Conservation (phyloP, 169 alveolate species). For the Plasmodium cynomolgi region DNA sequence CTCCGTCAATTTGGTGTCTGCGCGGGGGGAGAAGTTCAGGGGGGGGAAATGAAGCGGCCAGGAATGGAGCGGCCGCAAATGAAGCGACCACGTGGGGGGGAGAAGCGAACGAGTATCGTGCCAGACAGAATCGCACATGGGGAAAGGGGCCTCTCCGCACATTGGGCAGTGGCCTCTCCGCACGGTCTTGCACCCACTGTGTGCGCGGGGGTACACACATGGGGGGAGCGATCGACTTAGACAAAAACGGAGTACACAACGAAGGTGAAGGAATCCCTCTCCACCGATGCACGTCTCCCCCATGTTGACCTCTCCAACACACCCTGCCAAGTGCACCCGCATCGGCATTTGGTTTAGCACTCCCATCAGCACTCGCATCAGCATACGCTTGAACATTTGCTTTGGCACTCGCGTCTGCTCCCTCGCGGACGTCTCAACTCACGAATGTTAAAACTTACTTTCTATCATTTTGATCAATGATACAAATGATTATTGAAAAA, state of each 20-base stretch:
- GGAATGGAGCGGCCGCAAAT: no score
- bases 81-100: background rate
- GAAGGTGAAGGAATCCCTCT: background rate
- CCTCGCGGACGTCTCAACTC: background rate
- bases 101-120: background rate
- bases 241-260: background rate
- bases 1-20: conserved; percentile 75
- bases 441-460: background rate
- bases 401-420: background rate
- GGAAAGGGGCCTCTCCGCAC: background rate
- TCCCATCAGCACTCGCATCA: no score
- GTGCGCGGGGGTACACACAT: background rate
- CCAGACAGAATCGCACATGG: background rate
- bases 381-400: no score
- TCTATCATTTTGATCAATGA: conserved; percentile 4
- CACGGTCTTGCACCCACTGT: background rate
- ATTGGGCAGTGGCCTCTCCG: background rate
- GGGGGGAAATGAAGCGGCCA: background rate
- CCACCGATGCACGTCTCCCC: background rate
- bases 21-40: background rate
- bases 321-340: background rate
- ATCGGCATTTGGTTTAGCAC: no score
- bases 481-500: background rate
- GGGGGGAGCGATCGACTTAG: background rate
- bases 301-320: background rate